Percentiles rank a stretch among this genome's conserved stretches.
Conservation (phyloP, 352 stramenopile genomes). For the Pythium dissimile region DNA sequence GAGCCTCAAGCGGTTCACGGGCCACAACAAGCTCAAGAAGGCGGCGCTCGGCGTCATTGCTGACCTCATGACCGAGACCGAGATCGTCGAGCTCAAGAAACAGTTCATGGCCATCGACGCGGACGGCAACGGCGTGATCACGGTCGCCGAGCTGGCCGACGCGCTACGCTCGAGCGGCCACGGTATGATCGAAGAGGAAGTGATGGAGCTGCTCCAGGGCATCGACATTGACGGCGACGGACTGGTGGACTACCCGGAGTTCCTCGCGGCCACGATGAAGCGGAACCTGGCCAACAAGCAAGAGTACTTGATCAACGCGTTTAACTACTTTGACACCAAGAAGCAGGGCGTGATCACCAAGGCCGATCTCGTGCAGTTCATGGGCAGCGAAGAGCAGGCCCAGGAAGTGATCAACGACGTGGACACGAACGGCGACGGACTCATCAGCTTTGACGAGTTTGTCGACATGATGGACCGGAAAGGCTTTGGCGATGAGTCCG, state of each 20-base stretch:
- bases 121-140: conserved; percentile 88
- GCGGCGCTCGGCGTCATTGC: conserved; percentile 83
- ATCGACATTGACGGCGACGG: conserved; percentile 90
- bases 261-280: conserved; percentile 91
- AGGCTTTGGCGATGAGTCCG: conserved; percentile 76
- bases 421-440: conserved; percentile 86
- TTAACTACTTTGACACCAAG: conserved; percentile 91
- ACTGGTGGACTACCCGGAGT: conserved; percentile 88
- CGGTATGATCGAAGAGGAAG: conserved; percentile 87
- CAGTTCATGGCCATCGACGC: conserved; percentile 86
- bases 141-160: conserved; percentile 81
- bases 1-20: conserved; percentile 85
- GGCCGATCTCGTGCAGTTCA: conserved; percentile 88
- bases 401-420: conserved; percentile 92
- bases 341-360: conserved; percentile 85
- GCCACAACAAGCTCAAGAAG: conserved; percentile 91
- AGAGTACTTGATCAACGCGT: conserved; percentile 86
- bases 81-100: conserved; percentile 85
- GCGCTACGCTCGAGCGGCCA: conserved; percentile 80
- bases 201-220: conserved; percentile 82
- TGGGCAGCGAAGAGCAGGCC: conserved; percentile 90
- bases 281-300: conserved; percentile 83
- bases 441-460: conserved; percentile 94
- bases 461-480: conserved; percentile 88
- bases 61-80: conserved; percentile 75